Conservation (phyloP, 768 basidiomycete genomes). For the Phylloporus arenicola region DNA sequence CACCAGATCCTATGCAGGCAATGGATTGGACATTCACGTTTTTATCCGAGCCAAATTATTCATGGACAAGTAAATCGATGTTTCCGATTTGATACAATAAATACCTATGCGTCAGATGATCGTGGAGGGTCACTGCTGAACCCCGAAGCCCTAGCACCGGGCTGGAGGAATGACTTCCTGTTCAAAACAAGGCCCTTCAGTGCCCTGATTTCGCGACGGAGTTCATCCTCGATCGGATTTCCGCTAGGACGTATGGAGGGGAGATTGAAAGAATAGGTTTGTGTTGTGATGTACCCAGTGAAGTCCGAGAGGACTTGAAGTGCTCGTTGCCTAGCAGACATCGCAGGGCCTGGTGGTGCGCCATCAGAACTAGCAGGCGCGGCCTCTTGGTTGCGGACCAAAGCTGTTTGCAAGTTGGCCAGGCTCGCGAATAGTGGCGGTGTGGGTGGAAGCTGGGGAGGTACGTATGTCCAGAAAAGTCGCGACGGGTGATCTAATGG, state of each 20-base stretch:
- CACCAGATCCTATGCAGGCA: not conserved
- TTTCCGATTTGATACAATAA: not conserved
- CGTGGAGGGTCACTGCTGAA: conserved; percentile 1
- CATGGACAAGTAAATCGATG: not conserved
- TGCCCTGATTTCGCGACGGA: conserved; percentile 68
- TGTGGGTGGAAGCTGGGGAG: conserved; percentile 24
- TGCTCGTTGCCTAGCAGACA: conserved; percentile 49
- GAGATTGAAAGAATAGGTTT: conserved; percentile 46
- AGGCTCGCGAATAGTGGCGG: conserved; percentile 27
- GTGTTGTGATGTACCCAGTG: conserved; percentile 74
- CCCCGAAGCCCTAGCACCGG: conserved; percentile 2
- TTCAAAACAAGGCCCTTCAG: conserved; percentile 77
- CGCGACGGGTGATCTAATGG: conserved; percentile 18
- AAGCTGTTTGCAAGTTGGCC: conserved; percentile 13
- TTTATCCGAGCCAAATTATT: not conserved
- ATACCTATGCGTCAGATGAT: not conserved
- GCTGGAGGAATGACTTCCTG: conserved; percentile 40
- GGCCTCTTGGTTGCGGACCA: conserved; percentile 18
- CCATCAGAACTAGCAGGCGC: conserved; percentile 9
- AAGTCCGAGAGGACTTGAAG: conserved; percentile 64
- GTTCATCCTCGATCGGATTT: conserved; percentile 49
- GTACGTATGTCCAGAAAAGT: conserved; percentile 37
- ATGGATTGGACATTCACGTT: not conserved
- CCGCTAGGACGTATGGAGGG: conserved; percentile 17
- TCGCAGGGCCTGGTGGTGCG: conserved; percentile 14